Conservation (phyloP, 139 green algal genomes). For the Chlamydomonas sp. region DNA sequence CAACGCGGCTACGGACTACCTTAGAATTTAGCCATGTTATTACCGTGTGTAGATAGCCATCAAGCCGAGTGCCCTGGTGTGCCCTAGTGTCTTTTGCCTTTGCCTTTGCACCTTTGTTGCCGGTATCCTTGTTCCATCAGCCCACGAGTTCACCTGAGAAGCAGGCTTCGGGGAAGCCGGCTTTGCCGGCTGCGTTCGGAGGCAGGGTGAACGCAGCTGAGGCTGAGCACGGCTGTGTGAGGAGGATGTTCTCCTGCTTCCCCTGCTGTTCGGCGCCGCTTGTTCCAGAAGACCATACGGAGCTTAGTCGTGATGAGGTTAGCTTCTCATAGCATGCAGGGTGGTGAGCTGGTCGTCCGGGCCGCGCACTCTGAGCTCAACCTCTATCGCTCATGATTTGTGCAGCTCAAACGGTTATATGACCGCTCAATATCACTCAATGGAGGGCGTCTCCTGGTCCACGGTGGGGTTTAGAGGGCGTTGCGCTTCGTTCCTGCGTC, state of each 20-base stretch:
- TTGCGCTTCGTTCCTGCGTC: background rate
- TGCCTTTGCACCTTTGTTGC: no score
- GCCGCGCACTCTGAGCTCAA: background rate
- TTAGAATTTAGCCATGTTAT: no score
- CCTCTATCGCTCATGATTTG: background rate
- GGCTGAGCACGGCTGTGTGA: background rate
- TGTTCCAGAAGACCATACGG: constrained; percentile 41
- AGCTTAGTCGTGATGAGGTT: constrained; percentile 53
- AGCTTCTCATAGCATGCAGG: background rate
- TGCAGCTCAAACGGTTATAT: constrained; percentile 66
- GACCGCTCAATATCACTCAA: constrained; percentile 58
- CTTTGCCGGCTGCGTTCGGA: no score
- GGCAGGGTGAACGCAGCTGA: no score
- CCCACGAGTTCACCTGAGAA: no score
- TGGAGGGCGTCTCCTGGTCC: constrained; percentile 66
- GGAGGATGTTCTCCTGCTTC: constrained; percentile 29
- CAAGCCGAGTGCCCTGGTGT: no score
- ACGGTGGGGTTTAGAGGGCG: constrained; percentile 44
- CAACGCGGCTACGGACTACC: no score
- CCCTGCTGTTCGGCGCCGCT: background rate
- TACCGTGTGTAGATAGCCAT: no score
- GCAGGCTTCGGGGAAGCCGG: no score
- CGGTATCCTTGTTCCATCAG: no score
- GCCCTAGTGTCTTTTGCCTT: no score
- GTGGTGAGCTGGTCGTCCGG: background rate